Base-by-base conservation (phyloP, 2,329 filamentous ascomycete genomes). In the Ceratocystis variospora region DNA sequence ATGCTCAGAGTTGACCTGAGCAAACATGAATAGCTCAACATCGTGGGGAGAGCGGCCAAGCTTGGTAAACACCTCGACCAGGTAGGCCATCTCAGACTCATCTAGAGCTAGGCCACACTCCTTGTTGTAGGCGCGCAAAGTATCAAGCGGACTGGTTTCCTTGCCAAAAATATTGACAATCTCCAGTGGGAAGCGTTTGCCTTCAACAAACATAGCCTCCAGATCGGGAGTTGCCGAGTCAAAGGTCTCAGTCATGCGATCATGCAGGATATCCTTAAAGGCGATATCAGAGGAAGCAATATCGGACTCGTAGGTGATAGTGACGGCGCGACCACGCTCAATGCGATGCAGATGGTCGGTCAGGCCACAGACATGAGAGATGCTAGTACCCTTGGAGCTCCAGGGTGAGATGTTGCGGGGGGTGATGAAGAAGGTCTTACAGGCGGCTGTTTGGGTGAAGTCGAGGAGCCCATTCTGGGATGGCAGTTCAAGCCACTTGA, bases 11-110 rank as follows among this genome's bases (percentile, higher is more conserved):
- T 97, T 97, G 74, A 99, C 93, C 77, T 99, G 94, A 17, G 93
- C 93, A 75, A 97, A 99, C 94, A 97, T 97, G 81, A 97, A 97
- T 25, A 97, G 81, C 77, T 99, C 94, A 57, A 97, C 89, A 74
- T 97, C 94, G 68, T 91, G 67, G 75, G 81, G 81, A 62, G 84
- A 78, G 63, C 86, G 79, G 70, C 85, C 83, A 19, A 75, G 72
- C 67, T 72, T 71, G 67, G 72, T 72, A 69, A 75, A 76, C 61
- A 73, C 73, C 70, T 91, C 86, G n/a, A 96, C 89, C 48, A 99
- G 81, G 73, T 99, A 97, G 68, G 96, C 87, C 75, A 97, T 95
- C 75, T 99, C 92, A 7, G 87, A 87, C 67, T 86, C 81, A 74
- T 97, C 93, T 67, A 99, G 82, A 19, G 90, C 92, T 69, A 99